phyloP scores from a whole-genome alignment of 371 early-diverging fungal species.

The Rhizomucor miehei region DNA sequence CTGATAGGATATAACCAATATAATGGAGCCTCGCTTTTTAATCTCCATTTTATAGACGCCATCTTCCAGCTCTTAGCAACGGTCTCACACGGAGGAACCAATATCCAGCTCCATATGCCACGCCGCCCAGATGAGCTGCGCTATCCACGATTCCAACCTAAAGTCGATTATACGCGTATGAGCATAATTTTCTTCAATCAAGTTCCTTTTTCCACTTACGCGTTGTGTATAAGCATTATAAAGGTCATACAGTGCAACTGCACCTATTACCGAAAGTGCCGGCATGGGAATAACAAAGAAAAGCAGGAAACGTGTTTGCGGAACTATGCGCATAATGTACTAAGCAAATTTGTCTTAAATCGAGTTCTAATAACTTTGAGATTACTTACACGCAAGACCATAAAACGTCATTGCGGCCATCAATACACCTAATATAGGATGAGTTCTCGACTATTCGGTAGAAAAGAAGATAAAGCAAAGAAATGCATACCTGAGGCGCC shows the following conservation, averaged over 20 bases:
- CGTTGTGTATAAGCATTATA: slow-evolving; percentile 36
- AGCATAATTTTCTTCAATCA: no score
- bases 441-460: not conserved
- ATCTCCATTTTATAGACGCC: slow-evolving; percentile 16
- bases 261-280: slow-evolving; percentile 49
- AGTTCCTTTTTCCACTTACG: no score
- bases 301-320: slow-evolving; percentile 47
- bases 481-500: slow-evolving; percentile 42
- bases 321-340: slow-evolving; percentile 20
- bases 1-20: no score
- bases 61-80: slow-evolving; percentile 31
- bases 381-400: slow-evolving; percentile 51
- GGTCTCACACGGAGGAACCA: slow-evolving; percentile 52
- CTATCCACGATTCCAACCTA: slow-evolving; percentile 50
- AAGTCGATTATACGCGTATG: not conserved
- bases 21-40: no score
- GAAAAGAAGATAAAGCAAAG: not conserved
- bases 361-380: no score
- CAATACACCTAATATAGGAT: slow-evolving; percentile 22
- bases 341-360: no score
- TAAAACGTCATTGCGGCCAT: slow-evolving; percentile 48
- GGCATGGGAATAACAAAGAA: slow-evolving; percentile 63
- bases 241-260: slow-evolving; percentile 37
- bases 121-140: slow-evolving; percentile 60
- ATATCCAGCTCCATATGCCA: slow-evolving; percentile 53